Conservation (phyloP, 2,329 filamentous ascomycete species). For the Pestalotiopsis fici region DNA sequence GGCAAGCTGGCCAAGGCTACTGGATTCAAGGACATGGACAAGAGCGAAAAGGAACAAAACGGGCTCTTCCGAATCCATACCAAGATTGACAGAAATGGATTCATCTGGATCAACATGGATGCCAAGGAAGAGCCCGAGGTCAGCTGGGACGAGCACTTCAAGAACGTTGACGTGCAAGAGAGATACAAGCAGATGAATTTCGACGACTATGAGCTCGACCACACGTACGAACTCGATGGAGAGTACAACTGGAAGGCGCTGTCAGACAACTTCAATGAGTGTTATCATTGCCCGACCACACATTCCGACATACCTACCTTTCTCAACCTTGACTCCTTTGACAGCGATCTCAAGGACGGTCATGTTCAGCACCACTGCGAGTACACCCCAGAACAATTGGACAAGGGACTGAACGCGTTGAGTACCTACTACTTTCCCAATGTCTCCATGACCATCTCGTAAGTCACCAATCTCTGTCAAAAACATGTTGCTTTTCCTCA, state of each 20-base stretch:
- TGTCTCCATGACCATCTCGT: constrained; percentile 51
- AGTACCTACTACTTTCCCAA: constrained; percentile 53
- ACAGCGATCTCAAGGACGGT: constrained; percentile 46
- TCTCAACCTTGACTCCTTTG: constrained; percentile 34
- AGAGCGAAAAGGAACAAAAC: constrained; percentile 58
- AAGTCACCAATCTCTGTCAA: constrained; percentile 28
- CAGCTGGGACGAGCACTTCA: constrained; percentile 40
- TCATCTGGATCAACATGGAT: constrained; percentile 55
- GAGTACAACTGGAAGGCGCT: constrained; percentile 46
- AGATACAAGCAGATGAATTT: constrained; percentile 34
- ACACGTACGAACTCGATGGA: constrained; percentile 39
- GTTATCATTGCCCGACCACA: constrained; percentile 50
- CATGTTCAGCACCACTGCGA: constrained; percentile 53
- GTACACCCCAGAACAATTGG: constrained; percentile 47
- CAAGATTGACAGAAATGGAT: constrained; percentile 53
- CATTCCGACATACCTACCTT: constrained; percentile 46
- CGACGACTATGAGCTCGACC: constrained; percentile 42
- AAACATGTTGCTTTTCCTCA: background rate
- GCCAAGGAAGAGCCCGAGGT: constrained; percentile 30
- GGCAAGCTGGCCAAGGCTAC: constrained; percentile 62
- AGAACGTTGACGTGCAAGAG: constrained; percentile 32
- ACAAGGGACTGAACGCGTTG: constrained; percentile 43
- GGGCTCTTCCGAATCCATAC: constrained; percentile 56
- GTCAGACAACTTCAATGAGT: constrained; percentile 52
- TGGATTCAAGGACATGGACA: constrained; percentile 54